Evolutionary conservation across 2,329 filamentous ascomycete genomes (phyloP), one percentile per base, ranked within the genome.

Genomic region (Monilinia laxa): DNA sequence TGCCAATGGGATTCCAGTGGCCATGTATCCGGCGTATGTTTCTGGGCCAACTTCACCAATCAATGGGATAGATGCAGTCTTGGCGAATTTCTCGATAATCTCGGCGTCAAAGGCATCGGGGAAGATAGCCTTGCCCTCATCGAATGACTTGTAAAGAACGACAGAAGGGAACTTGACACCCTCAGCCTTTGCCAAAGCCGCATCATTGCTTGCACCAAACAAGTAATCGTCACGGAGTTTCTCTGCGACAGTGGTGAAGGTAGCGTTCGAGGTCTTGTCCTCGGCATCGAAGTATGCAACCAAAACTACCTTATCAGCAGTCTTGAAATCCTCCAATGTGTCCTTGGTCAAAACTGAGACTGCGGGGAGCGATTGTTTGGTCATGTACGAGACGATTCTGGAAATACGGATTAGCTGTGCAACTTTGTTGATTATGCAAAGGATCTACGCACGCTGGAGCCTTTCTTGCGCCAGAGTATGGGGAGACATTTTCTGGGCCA

Each of bases 1-100:
- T 71, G 93, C 95, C 70, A 99, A 89, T 69, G 95, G 95, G 73
- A 98, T 85, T 73, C 92, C 93, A 73, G 94, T 87, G 65, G 89
- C 87, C 90, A 98, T 99, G 86, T 99, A 99, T 77, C 85, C 87
- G 69, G 91, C 85, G 84, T 99, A 99, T 71, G 95, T 99, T 80
- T 98, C 95, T 70, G 95, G 95, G 75, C 94, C 94, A 74, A 99
- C 90, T 83, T 97, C 95, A 70, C 95, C 95, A 72, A 99, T 89
- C 75, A 99, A 84, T 71, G 95, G 95, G 68, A 91, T 96, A 73
- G 93, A 88, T 69, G 93, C 84, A 59, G 87, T 88, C 85, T 93
- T 93, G 79, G 91, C 87, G 81, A 97, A 99, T 73, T 84, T 84
- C 77, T 88, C 86, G 76, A 99, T 92, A 63, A 87, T 86, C 69